Percentiles rank a stretch among this genome's conserved stretches.
phyloP scores from a whole-genome alignment of 306 rosid genomes.

The Castanea crenata region DNA sequence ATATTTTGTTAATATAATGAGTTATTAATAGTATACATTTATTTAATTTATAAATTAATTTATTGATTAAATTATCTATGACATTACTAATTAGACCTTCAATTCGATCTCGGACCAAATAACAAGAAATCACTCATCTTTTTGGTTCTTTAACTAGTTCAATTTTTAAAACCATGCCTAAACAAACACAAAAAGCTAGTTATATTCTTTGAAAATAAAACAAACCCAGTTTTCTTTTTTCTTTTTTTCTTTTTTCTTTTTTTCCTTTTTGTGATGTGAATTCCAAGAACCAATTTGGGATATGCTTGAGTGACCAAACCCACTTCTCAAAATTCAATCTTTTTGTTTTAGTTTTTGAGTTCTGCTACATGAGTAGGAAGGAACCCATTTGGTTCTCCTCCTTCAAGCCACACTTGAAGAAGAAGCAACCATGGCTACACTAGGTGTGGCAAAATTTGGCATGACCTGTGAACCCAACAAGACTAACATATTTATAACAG shows the following conservation, averaged over 20 bases:
- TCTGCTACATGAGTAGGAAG: conserved; percentile 72
- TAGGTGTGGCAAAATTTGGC: too few species aligned
- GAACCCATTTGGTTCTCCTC: conserved; percentile 31
- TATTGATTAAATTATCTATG: too few species aligned
- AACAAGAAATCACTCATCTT: too few species aligned
- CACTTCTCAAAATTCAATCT: conserved; percentile 5
- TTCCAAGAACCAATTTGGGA: conserved; percentile 6
- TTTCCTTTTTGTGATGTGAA: background rate
- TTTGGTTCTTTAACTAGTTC: too few species aligned
- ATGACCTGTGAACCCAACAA: rapidly evolving
- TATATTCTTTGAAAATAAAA: background rate
- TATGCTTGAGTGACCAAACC: conserved; percentile 10
- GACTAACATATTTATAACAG: too few species aligned
- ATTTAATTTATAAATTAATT: too few species aligned
- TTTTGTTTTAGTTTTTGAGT: conserved; percentile 26
- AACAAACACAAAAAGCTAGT: background rate
- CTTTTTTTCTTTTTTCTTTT: background rate
- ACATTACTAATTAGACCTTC: too few species aligned
- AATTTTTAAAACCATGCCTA: too few species aligned
- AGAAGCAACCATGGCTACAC: conserved; percentile 30
- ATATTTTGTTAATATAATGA: too few species aligned
- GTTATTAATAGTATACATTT: too few species aligned
- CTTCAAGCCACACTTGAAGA: conserved; percentile 66
- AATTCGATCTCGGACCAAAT: too few species aligned
- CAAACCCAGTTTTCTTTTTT: background rate